These are phyloP conservation scores for Capsicum pubescens DNA, from an alignment of 257 asterid species.

Conservation along the genomic window DNA sequence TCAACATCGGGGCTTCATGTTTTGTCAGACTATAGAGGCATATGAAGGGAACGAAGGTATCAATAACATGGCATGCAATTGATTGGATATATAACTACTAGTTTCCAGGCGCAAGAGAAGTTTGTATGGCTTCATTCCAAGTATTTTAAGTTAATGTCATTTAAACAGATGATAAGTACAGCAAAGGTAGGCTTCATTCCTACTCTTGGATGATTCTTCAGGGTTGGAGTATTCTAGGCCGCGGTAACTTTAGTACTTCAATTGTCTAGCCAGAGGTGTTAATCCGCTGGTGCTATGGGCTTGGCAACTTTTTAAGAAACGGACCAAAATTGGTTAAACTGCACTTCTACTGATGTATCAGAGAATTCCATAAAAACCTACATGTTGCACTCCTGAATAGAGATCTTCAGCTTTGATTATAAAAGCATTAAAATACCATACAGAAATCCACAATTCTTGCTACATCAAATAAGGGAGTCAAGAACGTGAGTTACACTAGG, in stretches of 20 bases:
- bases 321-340: background rate
- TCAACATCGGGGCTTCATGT: background rate
- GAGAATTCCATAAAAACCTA: background rate
- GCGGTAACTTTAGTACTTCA: background rate
- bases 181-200: background rate
- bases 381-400: conserved; percentile 4
- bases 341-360: background rate
- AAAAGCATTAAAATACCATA: background rate
- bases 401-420: conserved; percentile 21
- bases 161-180: background rate
- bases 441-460: conserved; percentile 11
- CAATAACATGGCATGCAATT: background rate
- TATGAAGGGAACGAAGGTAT: background rate
- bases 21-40: background rate
- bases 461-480: conserved; percentile 13
- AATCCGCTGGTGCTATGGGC: background rate
- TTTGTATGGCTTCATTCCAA: conserved; percentile 2
- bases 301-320: background rate
- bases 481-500: background rate
- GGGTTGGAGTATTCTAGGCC: background rate
- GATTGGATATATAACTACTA: background rate
- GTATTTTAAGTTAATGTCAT: conserved; percentile 1
- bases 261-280: background rate
- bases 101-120: background rate
- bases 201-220: background rate